A percentile compares a stretch with the other conserved stretches of the same genome.
Conservation (phyloP, 2,329 filamentous ascomycete species). For the Scedosporium aurantiacum region DNA sequence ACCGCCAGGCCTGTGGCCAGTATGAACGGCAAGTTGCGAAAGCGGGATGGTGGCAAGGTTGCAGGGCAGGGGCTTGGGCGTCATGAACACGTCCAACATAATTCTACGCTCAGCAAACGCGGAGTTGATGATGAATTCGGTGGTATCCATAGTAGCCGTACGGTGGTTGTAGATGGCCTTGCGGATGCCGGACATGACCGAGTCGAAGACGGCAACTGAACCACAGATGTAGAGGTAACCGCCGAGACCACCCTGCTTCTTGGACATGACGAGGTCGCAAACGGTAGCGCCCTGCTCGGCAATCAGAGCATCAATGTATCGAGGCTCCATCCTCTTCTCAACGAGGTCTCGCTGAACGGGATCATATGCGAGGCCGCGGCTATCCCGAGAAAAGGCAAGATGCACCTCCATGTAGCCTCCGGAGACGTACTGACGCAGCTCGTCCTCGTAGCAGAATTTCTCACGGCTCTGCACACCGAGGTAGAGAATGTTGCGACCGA, state of each 20-base stretch:
- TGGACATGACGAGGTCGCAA: constrained; percentile 45
- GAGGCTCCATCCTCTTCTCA: constrained; percentile 35
- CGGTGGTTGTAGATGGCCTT: constrained; percentile 43
- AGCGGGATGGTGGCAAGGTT: constrained; percentile 38
- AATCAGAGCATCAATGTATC: constrained; percentile 42
- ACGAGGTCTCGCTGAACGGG: constrained; percentile 28
- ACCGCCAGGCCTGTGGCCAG: constrained; percentile 34
- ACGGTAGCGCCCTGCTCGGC: constrained; percentile 38
- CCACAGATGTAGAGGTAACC: constrained; percentile 18
- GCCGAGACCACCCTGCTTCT: constrained; percentile 40
- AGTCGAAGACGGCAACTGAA: constrained; percentile 28
- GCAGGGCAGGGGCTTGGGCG: constrained; percentile 38
- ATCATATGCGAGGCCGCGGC: constrained; percentile 35
- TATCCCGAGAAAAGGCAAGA: constrained; percentile 40
- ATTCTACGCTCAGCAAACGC: constrained; percentile 44
- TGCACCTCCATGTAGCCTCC: constrained; percentile 40
- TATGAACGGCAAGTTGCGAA: constrained; percentile 37
- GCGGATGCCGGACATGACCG: constrained; percentile 43
- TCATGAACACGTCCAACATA: constrained; percentile 48
- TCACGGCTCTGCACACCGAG: constrained; percentile 41
- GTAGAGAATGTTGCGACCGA: constrained; percentile 37
- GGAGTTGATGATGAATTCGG: constrained; percentile 37
- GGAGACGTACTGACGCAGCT: constrained; percentile 33
- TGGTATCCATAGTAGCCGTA: constrained; percentile 38
- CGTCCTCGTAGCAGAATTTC: constrained; percentile 39